Conservation (phyloP, 1,139 yeast species). For the Sugiyamaella sp. region DNA sequence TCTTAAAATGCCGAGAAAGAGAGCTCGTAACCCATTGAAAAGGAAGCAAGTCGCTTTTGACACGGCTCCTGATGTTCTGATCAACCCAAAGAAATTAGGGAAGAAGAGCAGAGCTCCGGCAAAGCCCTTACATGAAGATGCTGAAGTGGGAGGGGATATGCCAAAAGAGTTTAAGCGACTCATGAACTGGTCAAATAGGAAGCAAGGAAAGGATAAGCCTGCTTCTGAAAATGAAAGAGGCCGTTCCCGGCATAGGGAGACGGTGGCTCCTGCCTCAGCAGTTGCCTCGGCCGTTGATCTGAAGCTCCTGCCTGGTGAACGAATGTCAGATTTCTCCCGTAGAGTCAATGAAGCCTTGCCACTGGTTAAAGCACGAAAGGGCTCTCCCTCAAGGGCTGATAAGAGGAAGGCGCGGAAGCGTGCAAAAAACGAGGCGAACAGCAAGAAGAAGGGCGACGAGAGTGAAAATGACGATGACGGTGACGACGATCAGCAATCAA, state of each 20-base stretch:
- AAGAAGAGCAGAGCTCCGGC: constrained; percentile 22
- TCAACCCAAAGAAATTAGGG: constrained; percentile 26
- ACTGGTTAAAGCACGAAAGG: constrained; percentile 38
- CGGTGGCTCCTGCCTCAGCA: background rate
- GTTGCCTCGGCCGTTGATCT: constrained; percentile 19
- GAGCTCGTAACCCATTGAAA: constrained; percentile 36
- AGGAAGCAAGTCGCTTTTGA: constrained; percentile 33
- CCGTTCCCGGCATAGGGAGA: constrained; percentile 4
- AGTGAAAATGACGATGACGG: constrained; percentile 34
- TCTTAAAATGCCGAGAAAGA: constrained; percentile 36
- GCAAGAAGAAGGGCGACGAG: constrained; percentile 27
- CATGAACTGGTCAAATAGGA: constrained; percentile 34
- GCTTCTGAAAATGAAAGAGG: constrained; percentile 16
- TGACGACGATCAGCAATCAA: constrained; percentile 32
- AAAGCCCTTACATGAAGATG: constrained; percentile 18
- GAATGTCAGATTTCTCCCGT: constrained; percentile 42
- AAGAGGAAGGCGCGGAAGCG: constrained; percentile 35
- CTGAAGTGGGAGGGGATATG: constrained; percentile 37
- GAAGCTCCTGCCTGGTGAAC: constrained; percentile 42
- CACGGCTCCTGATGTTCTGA: constrained; percentile 31
- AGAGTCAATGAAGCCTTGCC: constrained; percentile 48
- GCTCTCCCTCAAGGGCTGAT: constrained; percentile 36
- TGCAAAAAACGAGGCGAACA: constrained; percentile 25
- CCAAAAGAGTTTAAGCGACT: constrained; percentile 40
- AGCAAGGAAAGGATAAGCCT: constrained; percentile 23